A percentile compares a stretch with the other conserved stretches of the same genome.
These are phyloP conservation scores for Pythium vanterpoolii DNA, from an alignment of 352 stramenopile species.

Conservation along the genomic window DNA sequence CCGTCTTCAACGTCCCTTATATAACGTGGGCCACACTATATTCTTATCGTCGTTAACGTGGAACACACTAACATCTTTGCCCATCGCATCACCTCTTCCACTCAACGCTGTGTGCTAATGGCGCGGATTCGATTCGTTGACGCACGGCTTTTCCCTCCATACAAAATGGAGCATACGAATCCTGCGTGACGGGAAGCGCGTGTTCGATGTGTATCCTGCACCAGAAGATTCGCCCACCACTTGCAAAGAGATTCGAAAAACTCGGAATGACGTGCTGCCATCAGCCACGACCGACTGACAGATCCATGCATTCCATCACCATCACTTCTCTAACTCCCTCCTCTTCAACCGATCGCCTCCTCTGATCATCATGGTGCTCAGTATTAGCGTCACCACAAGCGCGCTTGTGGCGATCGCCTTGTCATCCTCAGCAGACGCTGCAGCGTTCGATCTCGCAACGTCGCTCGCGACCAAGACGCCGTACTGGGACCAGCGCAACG, in stretches of 20 bases:
- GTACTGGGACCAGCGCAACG: conserved; percentile 24
- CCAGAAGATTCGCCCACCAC: too few relatives aligned
- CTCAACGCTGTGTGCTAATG: neutral
- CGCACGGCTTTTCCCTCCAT: neutral
- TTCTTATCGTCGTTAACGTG: neutral
- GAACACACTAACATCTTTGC: neutral
- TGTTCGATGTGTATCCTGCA: too few relatives aligned
- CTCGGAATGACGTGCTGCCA: too few relatives aligned
- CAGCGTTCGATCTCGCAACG: conserved; percentile 18
- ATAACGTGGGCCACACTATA: neutral
- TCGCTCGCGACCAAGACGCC: conserved; percentile 24
- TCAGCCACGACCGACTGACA: too few relatives aligned
- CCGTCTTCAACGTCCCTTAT: neutral
- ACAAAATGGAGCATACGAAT: neutral
- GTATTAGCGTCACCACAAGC: neutral
- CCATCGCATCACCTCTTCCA: neutral
- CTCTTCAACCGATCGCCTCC: neutral
- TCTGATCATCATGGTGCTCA: neutral
- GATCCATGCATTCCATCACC: neutral
- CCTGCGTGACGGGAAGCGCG: too few relatives aligned
- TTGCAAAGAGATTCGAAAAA: too few relatives aligned
- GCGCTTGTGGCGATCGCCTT: neutral
- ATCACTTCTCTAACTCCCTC: neutral
- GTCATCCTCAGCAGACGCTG: neutral
- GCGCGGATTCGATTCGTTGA: neutral